phyloP scores from a whole-genome alignment of 768 basidiomycete species.

The Tricholoma furcatifolium region DNA sequence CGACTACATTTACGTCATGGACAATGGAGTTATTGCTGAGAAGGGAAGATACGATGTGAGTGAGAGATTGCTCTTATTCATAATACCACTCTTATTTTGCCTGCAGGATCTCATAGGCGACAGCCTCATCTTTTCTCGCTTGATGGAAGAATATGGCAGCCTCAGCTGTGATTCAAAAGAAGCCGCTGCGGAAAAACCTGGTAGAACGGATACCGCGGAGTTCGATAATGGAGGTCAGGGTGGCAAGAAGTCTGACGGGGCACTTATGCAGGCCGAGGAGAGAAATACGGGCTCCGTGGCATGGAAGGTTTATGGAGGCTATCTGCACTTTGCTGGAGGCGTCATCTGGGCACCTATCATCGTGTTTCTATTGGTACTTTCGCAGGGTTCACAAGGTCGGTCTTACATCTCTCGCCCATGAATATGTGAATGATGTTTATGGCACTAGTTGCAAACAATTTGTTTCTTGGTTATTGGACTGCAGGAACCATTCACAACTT shows the following conservation, averaged over 20 bases:
- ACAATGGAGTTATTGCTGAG: conserved; percentile 56
- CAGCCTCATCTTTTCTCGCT: conserved; percentile 42
- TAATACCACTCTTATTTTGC: background rate
- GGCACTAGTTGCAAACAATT: conserved; percentile 52
- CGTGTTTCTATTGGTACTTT: conserved; percentile 39
- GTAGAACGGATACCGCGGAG: background rate
- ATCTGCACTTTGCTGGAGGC: conserved; percentile 46
- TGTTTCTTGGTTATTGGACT: conserved; percentile 79
- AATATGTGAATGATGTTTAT: background rate
- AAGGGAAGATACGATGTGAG: conserved; percentile 57
- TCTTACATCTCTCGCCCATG: background rate
- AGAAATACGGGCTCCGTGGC: conserved; percentile 51
- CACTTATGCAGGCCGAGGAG: conserved; percentile 56
- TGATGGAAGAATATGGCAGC: conserved; percentile 58
- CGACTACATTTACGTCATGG: conserved; percentile 66
- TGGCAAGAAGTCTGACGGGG: conserved; percentile 27
- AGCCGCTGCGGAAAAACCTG: conserved; percentile 16
- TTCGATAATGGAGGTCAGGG: conserved; percentile 7
- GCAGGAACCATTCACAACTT: conserved; percentile 51
- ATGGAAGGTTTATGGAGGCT: conserved; percentile 47
- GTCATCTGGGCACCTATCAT: conserved; percentile 47
- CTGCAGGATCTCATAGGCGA: conserved; percentile 43
- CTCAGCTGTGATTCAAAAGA: conserved; percentile 27
- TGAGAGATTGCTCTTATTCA: conserved; percentile 6
- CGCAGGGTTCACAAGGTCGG: conserved; percentile 53